Conservation (phyloP, 768 basidiomycete species). For the Trametes sanguinea region DNA sequence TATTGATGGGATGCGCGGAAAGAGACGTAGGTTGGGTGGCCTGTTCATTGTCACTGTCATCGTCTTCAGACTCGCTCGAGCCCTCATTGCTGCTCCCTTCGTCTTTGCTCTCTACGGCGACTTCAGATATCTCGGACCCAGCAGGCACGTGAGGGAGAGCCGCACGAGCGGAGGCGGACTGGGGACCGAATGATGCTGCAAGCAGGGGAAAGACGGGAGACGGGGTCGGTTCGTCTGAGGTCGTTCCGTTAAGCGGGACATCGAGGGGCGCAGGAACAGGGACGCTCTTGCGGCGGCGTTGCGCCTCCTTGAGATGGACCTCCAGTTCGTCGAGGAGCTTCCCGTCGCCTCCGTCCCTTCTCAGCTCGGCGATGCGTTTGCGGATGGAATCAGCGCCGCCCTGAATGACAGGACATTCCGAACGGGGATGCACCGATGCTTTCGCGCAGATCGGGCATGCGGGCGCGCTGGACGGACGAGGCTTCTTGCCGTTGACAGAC, state of each 20-base stretch:
- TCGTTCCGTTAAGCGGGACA: background rate
- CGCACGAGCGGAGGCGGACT: constrained; percentile 10
- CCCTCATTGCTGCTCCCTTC: constrained; percentile 46
- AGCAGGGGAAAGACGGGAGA: constrained; percentile 8
- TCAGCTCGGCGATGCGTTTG: constrained; percentile 48
- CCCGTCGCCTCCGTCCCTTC: constrained; percentile 28
- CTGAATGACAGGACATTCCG: constrained; percentile 49
- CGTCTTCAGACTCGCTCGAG: constrained; percentile 27
- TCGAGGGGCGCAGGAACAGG: constrained; percentile 4
- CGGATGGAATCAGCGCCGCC: constrained; percentile 46
- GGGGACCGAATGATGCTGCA: background rate
- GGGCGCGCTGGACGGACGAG: constrained; percentile 5
- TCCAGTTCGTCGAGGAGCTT: constrained; percentile 46
- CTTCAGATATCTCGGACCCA: constrained; percentile 39
- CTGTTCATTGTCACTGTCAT: constrained; percentile 7
- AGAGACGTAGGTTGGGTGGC: background rate
- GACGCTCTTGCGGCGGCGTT: constrained; percentile 30
- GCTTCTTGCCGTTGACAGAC: constrained; percentile 7
- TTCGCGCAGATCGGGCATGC: constrained; percentile 50
- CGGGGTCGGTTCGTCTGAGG: background rate
- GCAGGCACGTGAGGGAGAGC: constrained; percentile 30
- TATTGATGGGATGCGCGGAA: background rate
- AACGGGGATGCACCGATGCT: constrained; percentile 48
- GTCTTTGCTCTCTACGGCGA: constrained; percentile 38
- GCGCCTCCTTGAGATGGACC: constrained; percentile 30